Evolutionary conservation across 2,329 filamentous ascomycete species (phyloP), one percentile per base, ranked within the genome.

Genomic region (Calcarisporium arbuscula): DNA sequence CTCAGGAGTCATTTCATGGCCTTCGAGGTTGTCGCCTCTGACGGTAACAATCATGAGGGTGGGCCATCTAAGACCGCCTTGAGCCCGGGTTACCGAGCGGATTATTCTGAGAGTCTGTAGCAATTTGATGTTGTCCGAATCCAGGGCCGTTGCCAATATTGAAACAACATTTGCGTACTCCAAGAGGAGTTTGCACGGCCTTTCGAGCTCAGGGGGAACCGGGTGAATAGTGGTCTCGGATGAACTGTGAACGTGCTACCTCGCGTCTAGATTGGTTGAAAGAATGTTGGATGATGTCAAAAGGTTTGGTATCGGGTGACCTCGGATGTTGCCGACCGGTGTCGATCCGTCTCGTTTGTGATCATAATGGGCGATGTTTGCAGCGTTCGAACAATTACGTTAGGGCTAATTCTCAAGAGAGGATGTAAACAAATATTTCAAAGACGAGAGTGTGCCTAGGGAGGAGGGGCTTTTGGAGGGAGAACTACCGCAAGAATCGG

Each of bases 151-250:
- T 96, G 47, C 86, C 84, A 42, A 98, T 75, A 96, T 94, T 4
- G 86, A 81, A 8, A 96, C 92, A 1, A 92, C 86, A 65, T 94
- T 95, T 19, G 90, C 88, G 62, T 95, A 98, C 56, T 95, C 87
- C 32, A 96, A 72, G 2, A 92, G 88, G 50, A 90, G 95, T 38
- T 85, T 87, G 40, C 98, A 82, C 21, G 98, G 75, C 15, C 74
- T 74, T 59, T 98, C 92, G 26, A 98, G 75, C 60, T 95, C 90
- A 0, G 92, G n/a, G 90, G 52, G 96, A 98, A 41, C 90, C 79
- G 14, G 84, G 74, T 8, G 89, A 95, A 64, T 98, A 98, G 61
- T 95, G 87, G 52, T 98, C 92, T 52, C 90, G 79, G 40, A 95
- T 87, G 59, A 87, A 94, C 63, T 98, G 70, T 98, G 92, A 16